These are phyloP conservation scores for Harrya chromipes DNA, from an alignment of 768 basidiomycete genomes.

Conservation along the genomic window DNA sequence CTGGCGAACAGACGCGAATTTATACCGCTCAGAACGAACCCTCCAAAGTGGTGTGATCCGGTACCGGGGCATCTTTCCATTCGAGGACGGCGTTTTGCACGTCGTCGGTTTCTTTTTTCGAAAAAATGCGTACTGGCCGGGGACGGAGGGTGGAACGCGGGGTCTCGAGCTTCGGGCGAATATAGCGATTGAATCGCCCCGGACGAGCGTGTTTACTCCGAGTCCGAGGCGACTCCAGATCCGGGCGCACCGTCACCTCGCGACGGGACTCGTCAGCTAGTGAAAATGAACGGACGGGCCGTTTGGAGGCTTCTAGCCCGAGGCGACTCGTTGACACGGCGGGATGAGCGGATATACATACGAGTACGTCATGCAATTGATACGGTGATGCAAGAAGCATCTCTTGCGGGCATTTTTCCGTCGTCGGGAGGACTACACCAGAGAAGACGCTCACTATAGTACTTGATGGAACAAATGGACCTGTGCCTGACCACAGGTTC, in stretches of 20 bases:
- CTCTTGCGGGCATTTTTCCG: background rate
- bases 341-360: constrained; percentile 4
- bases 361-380: constrained; percentile 17
- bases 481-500: background rate
- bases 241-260: constrained; percentile 1
- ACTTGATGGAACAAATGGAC: constrained; percentile 1
- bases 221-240: background rate
- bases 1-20: background rate
- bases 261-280: constrained; percentile 6
- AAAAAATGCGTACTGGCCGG: constrained; percentile 1
- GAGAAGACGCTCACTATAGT: constrained; percentile 14
- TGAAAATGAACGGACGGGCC: constrained; percentile 4
- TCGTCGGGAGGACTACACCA: constrained; percentile 3
- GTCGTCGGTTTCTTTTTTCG: constrained; percentile 10
- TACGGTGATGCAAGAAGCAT: constrained; percentile 15
- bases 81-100: constrained; percentile 16
- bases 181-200: constrained; percentile 14
- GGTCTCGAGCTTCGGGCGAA: background rate
- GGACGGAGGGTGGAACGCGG: background rate
- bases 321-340: constrained; percentile 1
- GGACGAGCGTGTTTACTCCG: background rate
- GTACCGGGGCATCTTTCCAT: background rate
- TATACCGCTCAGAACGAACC: constrained; percentile 8
- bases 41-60: constrained; percentile 8
- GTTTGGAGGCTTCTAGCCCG: background rate